Evolutionary conservation across 2,329 filamentous ascomycete species (phyloP), one percentile per base, ranked within the genome.

Genomic region (Colletotrichum gigasporum): DNA sequence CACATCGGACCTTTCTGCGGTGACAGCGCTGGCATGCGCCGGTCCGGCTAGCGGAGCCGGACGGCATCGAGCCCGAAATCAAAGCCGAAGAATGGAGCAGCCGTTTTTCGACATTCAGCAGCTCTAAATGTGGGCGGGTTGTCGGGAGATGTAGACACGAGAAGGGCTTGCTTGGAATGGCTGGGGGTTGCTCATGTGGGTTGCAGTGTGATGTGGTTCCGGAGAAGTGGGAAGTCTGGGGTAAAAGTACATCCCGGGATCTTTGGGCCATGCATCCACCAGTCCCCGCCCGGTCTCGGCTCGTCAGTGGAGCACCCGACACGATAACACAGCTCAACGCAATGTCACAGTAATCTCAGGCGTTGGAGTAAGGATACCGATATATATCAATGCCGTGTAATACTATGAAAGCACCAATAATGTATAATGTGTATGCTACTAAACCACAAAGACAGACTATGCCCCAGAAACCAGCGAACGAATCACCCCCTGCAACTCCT

Each of bases 1-100:
- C 78, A 65, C 79, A 81, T 37, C 73, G 73, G 30, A 76, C 76
- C 64, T 81, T 81, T 42, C 78, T 69, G 34, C 74, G 73, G 66
- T 81, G 79, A 65, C 79, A 80, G 52, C 76, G 73, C 41, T 79
- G 78, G 68, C 77, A 79, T 10, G 77, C 77, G 54, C 64, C 64
- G n/a, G 55, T 65, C 30, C 60, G 54, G 14, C 64, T 65, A 7
- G 44, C 34, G 5, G 60, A 53, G 26, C 30, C 41, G 11, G 60
- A 22, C 20, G 60, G 55, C 55, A 63, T 63, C 34, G 44, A 30
- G 14, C 12, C 5, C 5, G 18, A 18, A 28, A n/a, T 14, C 4
- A 8, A 6, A 12, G 3, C 9, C 4, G 6, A 11, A 10, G 10
- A 5, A 8, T 10, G 12, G 5, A 14, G 2, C 2, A 14, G 8